Evolutionary conservation across 805 yeast species (phyloP).

Genomic region (Candida maesae): DNA sequence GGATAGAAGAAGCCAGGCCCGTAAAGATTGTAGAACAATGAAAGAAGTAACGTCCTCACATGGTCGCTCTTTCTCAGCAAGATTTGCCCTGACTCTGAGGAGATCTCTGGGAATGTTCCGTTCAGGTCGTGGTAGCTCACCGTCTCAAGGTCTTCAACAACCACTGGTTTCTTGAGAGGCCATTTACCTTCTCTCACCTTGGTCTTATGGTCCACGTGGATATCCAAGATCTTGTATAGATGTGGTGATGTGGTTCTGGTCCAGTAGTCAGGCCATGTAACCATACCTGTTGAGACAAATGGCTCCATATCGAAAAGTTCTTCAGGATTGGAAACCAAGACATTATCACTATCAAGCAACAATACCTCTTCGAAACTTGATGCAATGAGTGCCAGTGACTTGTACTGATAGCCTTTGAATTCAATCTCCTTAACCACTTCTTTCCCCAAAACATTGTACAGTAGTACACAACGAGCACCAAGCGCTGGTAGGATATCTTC

Average conservation of each 20-base stretch:
- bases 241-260: constrained; percentile 61
- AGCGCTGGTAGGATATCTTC: constrained; percentile 53
- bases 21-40: constrained; percentile 60
- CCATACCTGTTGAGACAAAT: constrained; percentile 45
- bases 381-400: constrained; percentile 66
- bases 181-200: constrained; percentile 23
- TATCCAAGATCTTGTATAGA: constrained; percentile 50
- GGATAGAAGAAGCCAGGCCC: constrained; percentile 70
- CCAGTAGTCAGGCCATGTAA: constrained; percentile 80
- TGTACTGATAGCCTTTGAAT: constrained; percentile 64
- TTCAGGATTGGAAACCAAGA: constrained; percentile 47
- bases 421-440: constrained; percentile 44
- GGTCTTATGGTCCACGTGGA: constrained; percentile 27
- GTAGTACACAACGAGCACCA: constrained; percentile 60
- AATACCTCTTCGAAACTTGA: constrained; percentile 74
- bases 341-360: constrained; percentile 73
- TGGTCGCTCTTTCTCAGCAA: constrained; percentile 58
- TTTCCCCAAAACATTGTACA: constrained; percentile 60
- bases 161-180: constrained; percentile 15
- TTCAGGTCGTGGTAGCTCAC: constrained; percentile 56
- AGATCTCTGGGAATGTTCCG: constrained; percentile 62
- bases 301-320: constrained; percentile 41
- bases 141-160: constrained; percentile 21
- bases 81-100: constrained; percentile 70
- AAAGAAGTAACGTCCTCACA: constrained; percentile 51